Conservation (phyloP, 2,329 filamentous ascomycete species). For the Aspergillus neoniger region DNA sequence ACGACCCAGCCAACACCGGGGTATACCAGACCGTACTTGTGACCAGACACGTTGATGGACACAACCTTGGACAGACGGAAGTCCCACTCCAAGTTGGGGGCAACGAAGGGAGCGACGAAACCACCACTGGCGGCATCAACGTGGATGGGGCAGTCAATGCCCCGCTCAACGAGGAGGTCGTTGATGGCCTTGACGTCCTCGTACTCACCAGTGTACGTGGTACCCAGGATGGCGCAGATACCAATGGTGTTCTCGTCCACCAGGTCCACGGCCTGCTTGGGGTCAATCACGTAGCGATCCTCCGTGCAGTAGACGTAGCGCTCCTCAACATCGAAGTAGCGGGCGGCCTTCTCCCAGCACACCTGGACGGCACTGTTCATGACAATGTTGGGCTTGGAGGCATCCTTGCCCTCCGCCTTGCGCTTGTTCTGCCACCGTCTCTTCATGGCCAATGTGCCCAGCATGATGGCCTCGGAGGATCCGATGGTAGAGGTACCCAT, state of each 20-base stretch:
- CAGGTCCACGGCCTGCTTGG: slow-evolving; percentile 61
- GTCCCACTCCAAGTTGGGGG: slow-evolving; percentile 83
- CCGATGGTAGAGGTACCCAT: slow-evolving; percentile 89
- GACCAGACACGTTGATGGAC: slow-evolving; percentile 91
- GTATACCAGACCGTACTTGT: slow-evolving; percentile 82
- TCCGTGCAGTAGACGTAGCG: slow-evolving; percentile 69
- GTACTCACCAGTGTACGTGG: slow-evolving; percentile 94
- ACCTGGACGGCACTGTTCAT: slow-evolving; percentile 97
- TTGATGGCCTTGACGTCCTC: slow-evolving; percentile 93
- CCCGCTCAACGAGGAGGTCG: slow-evolving; percentile 73
- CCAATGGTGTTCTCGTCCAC: slow-evolving; percentile 78
- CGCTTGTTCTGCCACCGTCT: slow-evolving; percentile 88
- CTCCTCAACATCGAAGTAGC: slow-evolving; percentile 93
- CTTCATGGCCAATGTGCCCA: slow-evolving; percentile 79
- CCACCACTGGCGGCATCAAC: slow-evolving; percentile 91
- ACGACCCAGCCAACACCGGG: slow-evolving; percentile 93
- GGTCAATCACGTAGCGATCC: slow-evolving; percentile 65
- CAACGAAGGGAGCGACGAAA: slow-evolving; percentile 89
- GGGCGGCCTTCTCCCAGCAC: slow-evolving; percentile 90
- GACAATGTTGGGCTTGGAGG: slow-evolving; percentile 81
- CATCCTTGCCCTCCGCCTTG: slow-evolving; percentile 77
- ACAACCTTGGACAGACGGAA: slow-evolving; percentile 87
- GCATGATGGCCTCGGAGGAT: slow-evolving; percentile 70
- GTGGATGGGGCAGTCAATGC: slow-evolving; percentile 82
- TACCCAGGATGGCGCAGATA: slow-evolving; percentile 87